Percentiles rank a stretch among this genome's conserved stretches.
These are phyloP conservation scores for Sporothrix curviconia DNA, from an alignment of 2,329 filamentous ascomycete species.

Conservation along the genomic window DNA sequence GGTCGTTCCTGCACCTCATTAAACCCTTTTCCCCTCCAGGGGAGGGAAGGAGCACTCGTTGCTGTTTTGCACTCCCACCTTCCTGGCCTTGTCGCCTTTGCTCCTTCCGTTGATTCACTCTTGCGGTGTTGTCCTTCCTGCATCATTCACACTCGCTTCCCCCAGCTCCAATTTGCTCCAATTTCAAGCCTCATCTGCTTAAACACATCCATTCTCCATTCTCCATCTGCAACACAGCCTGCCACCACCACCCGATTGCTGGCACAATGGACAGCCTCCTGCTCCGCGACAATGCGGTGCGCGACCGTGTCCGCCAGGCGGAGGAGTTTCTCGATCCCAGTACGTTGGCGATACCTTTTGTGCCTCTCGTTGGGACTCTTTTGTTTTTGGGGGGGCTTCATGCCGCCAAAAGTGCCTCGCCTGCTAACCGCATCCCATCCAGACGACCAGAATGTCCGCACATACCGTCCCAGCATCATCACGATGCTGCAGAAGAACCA, in stretches of 20 bases:
- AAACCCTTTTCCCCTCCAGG: constrained; percentile 7
- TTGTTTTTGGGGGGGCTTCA: too few relatives aligned
- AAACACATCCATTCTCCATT: background rate
- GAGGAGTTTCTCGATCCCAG: constrained; percentile 90
- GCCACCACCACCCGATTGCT: background rate
- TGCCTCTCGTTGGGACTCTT: background rate
- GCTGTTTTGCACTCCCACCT: constrained; percentile 4
- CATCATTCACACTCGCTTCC: background rate
- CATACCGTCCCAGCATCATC: constrained; percentile 86
- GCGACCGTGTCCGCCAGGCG: constrained; percentile 78
- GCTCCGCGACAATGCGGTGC: constrained; percentile 76
- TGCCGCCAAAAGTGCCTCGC: constrained; percentile 19
- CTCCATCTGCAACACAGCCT: background rate
- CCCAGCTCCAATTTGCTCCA: background rate
- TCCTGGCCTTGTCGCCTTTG: background rate
- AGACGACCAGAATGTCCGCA: constrained; percentile 53
- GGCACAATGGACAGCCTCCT: constrained; percentile 61
- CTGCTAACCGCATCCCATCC: constrained; percentile 16
- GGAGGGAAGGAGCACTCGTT: background rate
- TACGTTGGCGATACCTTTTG: constrained; percentile 31
- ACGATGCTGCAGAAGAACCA: constrained; percentile 64
- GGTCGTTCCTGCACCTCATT: constrained; percentile 6
- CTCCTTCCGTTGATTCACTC: background rate
- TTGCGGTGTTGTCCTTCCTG: background rate
- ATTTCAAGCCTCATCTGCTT: background rate